Conservation (phyloP, 768 basidiomycete species). For the Hygrophoropsis aurantiaca region DNA sequence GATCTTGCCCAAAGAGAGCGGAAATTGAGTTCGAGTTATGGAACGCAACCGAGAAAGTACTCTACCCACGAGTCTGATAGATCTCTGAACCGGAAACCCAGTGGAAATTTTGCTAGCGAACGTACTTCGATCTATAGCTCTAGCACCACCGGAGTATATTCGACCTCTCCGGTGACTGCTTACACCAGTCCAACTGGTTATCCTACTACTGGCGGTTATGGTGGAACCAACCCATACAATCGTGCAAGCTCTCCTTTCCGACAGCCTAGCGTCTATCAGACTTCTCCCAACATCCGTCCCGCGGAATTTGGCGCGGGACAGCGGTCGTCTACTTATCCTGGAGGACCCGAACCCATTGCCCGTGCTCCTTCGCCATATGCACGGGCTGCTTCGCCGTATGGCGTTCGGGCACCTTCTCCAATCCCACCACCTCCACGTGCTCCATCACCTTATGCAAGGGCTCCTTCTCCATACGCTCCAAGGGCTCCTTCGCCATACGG, state of each 20-base stretch:
- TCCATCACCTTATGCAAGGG: conserved; percentile 5
- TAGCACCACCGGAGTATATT: conserved; percentile 12
- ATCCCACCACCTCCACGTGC: conserved; percentile 2
- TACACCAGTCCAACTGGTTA: conserved; percentile 27
- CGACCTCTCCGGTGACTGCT: conserved; percentile 26
- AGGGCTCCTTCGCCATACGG: conserved; percentile 30
- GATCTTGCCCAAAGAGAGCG: conserved; percentile 31
- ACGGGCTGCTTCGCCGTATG: conserved; percentile 15
- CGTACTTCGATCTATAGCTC: conserved; percentile 21
- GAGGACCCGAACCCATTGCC: conserved; percentile 32
- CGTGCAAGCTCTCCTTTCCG: conserved; percentile 36
- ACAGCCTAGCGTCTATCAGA: conserved; percentile 28
- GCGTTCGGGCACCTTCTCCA: conserved; percentile 26
- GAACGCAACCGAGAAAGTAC: conserved; percentile 44
- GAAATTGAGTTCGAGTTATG: conserved; percentile 18
- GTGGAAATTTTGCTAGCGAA: background rate
- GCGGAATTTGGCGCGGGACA: conserved; percentile 42
- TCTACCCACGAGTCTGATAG: conserved; percentile 39
- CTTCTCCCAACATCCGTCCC: conserved; percentile 51
- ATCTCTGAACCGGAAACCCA: conserved; percentile 1
- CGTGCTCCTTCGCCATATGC: conserved; percentile 35
- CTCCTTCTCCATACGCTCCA: conserved; percentile 23
- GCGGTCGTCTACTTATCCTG: conserved; percentile 37
- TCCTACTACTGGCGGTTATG: conserved; percentile 29
- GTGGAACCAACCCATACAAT: conserved; percentile 24